Percentiles rank a stretch among this genome's conserved stretches.
Evolutionary conservation across 2,329 filamentous ascomycete genomes (phyloP).

Genomic region (Drechslerella stenobrocha): DNA sequence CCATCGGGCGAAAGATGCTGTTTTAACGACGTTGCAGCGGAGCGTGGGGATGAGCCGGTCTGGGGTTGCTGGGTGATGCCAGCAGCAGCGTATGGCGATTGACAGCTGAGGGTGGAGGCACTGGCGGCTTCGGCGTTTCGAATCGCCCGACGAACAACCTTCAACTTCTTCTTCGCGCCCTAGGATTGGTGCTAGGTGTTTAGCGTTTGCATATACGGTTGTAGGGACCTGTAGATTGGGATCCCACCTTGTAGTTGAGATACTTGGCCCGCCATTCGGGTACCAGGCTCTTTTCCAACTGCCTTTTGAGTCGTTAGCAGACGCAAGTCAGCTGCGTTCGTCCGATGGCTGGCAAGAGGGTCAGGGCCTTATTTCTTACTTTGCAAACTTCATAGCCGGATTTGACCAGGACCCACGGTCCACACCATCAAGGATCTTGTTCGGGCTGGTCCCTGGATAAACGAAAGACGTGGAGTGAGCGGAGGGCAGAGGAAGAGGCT

Average conservation of each 20-base stretch:
- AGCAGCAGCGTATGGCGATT: conserved; percentile 22
- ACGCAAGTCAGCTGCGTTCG: too few species aligned
- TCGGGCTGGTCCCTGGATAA: too few species aligned
- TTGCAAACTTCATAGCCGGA: conserved; percentile 65
- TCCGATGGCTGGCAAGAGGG: too few species aligned
- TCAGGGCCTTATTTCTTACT: conserved; percentile 62
- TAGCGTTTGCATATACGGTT: conserved; percentile 42
- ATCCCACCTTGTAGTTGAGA: conserved; percentile 79
- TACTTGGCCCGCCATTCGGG: conserved; percentile 96
- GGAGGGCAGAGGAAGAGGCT: too few species aligned
- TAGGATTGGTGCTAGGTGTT: too few species aligned
- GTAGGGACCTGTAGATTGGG: conserved; percentile 3
- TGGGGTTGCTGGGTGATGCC: conserved; percentile 29
- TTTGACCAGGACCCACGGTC: conserved; percentile 2
- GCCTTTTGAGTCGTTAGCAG: conserved; percentile 64
- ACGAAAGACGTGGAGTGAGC: too few species aligned
- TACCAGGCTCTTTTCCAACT: conserved; percentile 83
- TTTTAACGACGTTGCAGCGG: conserved; percentile 25
- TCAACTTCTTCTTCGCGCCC: conserved; percentile 87
- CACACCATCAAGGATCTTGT: background rate
- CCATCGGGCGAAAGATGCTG: conserved; percentile 38
- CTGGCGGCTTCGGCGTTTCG: conserved; percentile 63
- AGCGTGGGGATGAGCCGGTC: conserved; percentile 15
- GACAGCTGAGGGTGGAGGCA: conserved; percentile 54
- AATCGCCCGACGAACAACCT: conserved; percentile 74